A percentile compares a stretch with the other conserved stretches of the same genome.
These are phyloP conservation scores for Amanita molliuscula DNA, from an alignment of 768 basidiomycete species.

Conservation along the genomic window DNA sequence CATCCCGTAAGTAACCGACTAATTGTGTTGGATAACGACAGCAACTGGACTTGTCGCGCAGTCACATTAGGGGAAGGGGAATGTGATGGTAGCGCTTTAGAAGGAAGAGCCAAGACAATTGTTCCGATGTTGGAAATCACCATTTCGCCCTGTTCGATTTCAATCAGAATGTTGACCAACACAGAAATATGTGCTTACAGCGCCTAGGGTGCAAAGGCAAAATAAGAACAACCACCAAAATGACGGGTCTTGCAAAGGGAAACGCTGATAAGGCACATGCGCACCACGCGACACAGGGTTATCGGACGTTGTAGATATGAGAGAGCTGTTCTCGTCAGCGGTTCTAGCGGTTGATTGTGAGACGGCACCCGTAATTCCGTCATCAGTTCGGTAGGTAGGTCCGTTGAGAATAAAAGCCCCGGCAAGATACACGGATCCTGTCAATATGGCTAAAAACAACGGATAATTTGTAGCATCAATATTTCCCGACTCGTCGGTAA, in stretches of 20 bases:
- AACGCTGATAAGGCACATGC: not conserved
- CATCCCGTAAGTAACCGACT: slow-evolving; percentile 61
- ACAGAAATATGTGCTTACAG: slow-evolving; percentile 34
- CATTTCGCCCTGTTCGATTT: slow-evolving; percentile 54
- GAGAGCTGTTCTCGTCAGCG: slow-evolving; percentile 21
- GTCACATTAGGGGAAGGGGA: slow-evolving; percentile 24
- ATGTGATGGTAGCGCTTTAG: slow-evolving; percentile 11
- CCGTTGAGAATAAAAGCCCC: slow-evolving; percentile 36
- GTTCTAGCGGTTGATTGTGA: not conserved
- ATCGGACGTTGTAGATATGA: slow-evolving; percentile 6
- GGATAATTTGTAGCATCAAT: slow-evolving; percentile 39
- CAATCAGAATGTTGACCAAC: not conserved
- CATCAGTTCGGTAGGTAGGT: not conserved
- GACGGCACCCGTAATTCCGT: not conserved
- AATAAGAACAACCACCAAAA: slow-evolving; percentile 58
- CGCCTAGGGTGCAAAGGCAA: slow-evolving; percentile 48
- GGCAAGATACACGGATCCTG: slow-evolving; percentile 41
- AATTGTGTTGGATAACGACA: slow-evolving; percentile 63
- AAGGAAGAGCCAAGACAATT: slow-evolving; percentile 56
- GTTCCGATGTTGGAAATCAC: slow-evolving; percentile 76
- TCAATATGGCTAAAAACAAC: slow-evolving; percentile 43
- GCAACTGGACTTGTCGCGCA: slow-evolving; percentile 55
- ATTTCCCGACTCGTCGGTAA: slow-evolving; percentile 36
- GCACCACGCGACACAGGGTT: not conserved
- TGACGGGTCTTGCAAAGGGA: slow-evolving; percentile 27